phyloP scores from a whole-genome alignment of 257 asterid species.

The Haberlea rhodopensis region DNA sequence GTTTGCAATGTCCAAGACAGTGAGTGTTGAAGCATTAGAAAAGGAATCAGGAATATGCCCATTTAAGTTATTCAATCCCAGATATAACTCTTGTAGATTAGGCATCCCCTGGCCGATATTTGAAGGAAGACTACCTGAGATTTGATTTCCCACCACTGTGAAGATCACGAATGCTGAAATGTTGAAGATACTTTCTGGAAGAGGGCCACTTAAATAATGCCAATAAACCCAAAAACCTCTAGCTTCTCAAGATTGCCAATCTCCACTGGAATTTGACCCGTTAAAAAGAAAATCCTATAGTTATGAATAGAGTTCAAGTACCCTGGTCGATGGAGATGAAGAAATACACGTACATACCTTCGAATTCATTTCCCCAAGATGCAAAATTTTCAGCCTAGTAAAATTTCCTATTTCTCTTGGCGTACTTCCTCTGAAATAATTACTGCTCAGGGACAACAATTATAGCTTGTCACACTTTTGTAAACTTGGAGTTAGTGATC shows the following conservation, averaged over 20 bases:
- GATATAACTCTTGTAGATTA: constrained; percentile 28
- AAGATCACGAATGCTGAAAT: constrained; percentile 28
- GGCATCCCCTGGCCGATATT: constrained; percentile 23
- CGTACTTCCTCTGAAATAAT: constrained; percentile 33
- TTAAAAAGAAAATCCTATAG: not conserved
- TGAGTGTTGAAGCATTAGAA: too few relatives aligned
- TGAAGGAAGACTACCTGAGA: constrained; percentile 31
- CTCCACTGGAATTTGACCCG: constrained; percentile 36
- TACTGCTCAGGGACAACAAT: constrained; percentile 26
- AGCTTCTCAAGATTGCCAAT: constrained; percentile 33
- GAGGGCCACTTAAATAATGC: constrained; percentile 19
- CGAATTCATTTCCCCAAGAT: constrained; percentile 36
- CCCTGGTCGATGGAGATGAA: too few relatives aligned
- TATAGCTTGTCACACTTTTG: constrained; percentile 28
- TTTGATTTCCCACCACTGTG: not conserved
- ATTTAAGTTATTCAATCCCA: constrained; percentile 23
- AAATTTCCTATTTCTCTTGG: constrained; percentile 39
- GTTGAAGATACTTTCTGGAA: constrained; percentile 33
- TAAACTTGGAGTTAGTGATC: constrained; percentile 29
- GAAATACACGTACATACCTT: too few relatives aligned
- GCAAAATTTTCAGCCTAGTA: constrained; percentile 25
- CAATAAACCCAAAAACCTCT: constrained; percentile 9
- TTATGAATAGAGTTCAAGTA: too few relatives aligned
- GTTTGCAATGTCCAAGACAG: too few relatives aligned
- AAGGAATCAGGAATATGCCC: constrained; percentile 28